Percentiles rank a stretch among this genome's conserved stretches.
Conservation (phyloP, 305 asterid genomes). For the Fraxinus greggii region DNA sequence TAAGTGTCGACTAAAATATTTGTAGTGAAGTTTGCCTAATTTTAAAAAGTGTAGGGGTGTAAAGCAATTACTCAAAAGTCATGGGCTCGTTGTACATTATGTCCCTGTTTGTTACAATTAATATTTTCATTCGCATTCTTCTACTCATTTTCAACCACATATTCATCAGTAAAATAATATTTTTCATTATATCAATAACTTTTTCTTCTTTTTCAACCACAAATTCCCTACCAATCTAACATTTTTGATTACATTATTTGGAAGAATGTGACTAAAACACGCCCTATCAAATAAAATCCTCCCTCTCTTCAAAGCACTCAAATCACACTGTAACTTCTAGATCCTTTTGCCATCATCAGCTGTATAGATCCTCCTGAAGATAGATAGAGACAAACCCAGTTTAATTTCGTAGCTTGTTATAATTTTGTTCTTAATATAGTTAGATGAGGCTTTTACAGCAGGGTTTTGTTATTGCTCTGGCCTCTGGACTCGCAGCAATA, state of each 20-base stretch:
- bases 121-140: no score
- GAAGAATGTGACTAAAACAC: no score
- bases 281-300: no score
- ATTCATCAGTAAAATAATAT: no score
- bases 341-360: neutral
- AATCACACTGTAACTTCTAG: neutral
- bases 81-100: neutral
- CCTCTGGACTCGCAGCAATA: constrained; percentile 73
- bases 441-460: constrained; percentile 71
- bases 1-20: neutral
- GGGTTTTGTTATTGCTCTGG: constrained; percentile 58
- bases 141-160: no score
- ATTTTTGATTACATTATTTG: no score
- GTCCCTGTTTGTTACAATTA: no score
- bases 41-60: neutral
- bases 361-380: neutral
- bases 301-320: neutral
- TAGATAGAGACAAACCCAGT: neutral
- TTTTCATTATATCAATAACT: no score
- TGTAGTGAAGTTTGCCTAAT: neutral
- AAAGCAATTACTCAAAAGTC: neutral
- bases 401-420: neutral
- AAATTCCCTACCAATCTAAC: no score
- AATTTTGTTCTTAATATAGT: constrained; percentile 7
- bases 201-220: no score